Evolutionary conservation across 257 asterid genomes (phyloP).

Genomic region (Solanum peruvianum): DNA sequence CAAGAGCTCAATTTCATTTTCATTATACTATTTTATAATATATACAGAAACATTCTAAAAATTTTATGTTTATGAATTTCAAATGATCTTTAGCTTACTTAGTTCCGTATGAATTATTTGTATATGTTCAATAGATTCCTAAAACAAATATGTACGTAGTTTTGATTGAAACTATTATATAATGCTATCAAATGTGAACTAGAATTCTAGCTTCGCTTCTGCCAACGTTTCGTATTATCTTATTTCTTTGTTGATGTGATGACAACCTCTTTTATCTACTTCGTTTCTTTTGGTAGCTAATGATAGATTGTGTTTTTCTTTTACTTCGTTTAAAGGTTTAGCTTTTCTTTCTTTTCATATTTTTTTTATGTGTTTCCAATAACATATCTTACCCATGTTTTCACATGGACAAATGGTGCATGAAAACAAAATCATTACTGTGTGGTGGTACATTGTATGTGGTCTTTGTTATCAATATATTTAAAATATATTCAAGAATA

Average conservation of each 20-base stretch:
- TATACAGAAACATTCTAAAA: neutral
- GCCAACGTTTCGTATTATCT: neutral
- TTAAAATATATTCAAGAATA: neutral
- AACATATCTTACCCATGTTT: conserved; percentile 1
- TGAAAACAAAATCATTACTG: conserved; percentile 20
- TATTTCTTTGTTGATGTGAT: neutral
- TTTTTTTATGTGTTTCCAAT: neutral
- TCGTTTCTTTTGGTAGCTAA: neutral
- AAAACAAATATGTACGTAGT: neutral
- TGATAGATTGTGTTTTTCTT: neutral
- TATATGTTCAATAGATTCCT: neutral
- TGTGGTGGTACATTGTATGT: conserved; percentile 30
- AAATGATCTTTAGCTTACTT: neutral
- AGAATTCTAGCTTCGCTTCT: neutral
- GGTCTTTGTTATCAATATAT: conserved; percentile 2
- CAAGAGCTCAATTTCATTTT: neutral
- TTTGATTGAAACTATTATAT: neutral
- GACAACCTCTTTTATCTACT: neutral
- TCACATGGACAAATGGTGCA: conserved; percentile 6
- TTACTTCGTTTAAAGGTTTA: neutral
- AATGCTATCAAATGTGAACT: neutral
- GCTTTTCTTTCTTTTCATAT: neutral
- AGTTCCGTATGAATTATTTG: neutral
- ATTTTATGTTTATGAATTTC: neutral
- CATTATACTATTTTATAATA: too few species aligned